These are phyloP conservation scores for Podila epigama DNA, from an alignment of 192 early-diverging fungal genomes.

Conservation along the genomic window DNA sequence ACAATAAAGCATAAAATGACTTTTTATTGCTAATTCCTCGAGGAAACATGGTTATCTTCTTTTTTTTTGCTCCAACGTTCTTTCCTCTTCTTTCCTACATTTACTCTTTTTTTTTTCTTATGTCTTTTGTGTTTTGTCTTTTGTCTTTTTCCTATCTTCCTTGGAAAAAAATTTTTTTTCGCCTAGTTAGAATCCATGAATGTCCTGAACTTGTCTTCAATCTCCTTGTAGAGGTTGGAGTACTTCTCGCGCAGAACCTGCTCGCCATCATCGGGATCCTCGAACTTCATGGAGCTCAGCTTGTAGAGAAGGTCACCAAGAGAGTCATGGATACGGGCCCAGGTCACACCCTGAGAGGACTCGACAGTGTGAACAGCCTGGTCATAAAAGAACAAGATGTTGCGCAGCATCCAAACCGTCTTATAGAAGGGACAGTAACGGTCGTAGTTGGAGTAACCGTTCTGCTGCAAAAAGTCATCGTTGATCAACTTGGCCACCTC, in stretches of 20 bases:
- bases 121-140: no score
- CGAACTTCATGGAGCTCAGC: slow-evolving; percentile 99
- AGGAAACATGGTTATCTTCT: no score
- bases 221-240: slow-evolving; percentile 90
- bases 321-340: slow-evolving; percentile 93
- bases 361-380: slow-evolving; percentile 96
- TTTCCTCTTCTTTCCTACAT: not conserved
- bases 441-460: slow-evolving; percentile 98
- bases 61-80: slow-evolving; percentile 8
- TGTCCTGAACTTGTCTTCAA: slow-evolving; percentile 90
- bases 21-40: no score
- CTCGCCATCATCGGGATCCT: slow-evolving; percentile 98
- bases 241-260: slow-evolving; percentile 87
- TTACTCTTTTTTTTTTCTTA: no score
- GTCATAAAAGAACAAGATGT: slow-evolving; percentile 97
- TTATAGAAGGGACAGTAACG: slow-evolving; percentile 99
- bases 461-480: slow-evolving; percentile 99
- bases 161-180: no score
- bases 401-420: slow-evolving; percentile 97
- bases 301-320: slow-evolving; percentile 95
- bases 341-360: slow-evolving; percentile 87
- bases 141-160: not conserved
- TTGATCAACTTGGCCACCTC: slow-evolving; percentile 98
- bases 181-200: slow-evolving; percentile 50
- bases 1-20: no score